Evolutionary conservation across 1,284 basidiomycete genomes (phyloP).

Genomic region (Rhodotorula sp.): DNA sequence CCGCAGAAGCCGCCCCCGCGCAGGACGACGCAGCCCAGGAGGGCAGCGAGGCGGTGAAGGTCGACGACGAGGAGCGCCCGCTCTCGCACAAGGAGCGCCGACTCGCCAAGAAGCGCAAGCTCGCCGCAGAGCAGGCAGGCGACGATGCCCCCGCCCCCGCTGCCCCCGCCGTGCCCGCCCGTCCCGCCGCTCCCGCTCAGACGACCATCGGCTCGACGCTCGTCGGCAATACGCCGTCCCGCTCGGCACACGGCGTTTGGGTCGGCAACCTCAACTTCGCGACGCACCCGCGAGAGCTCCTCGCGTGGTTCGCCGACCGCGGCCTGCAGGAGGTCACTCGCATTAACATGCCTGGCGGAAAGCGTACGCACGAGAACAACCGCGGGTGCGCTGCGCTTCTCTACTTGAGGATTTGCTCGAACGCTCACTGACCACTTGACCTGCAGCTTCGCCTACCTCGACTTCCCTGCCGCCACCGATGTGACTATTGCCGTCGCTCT

Average conservation of each 20-base stretch:
- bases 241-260: slow-evolving; percentile 62
- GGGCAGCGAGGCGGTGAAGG: not conserved
- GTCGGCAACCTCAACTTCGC: slow-evolving; percentile 93
- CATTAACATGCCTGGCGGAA: slow-evolving; percentile 58
- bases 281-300: slow-evolving; percentile 58
- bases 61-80: slow-evolving; percentile 22
- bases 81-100: slow-evolving; percentile 44
- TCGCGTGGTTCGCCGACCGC: slow-evolving; percentile 38
- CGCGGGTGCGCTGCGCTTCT: slow-evolving; percentile 51
- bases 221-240: slow-evolving; percentile 38
- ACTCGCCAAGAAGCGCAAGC: slow-evolving; percentile 38
- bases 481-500: slow-evolving; percentile 73
- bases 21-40: not conserved
- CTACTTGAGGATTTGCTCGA: not conserved
- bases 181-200: not conserved
- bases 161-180: not conserved
- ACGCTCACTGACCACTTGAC: not conserved
- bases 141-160: slow-evolving; percentile 12
- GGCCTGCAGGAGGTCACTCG: slow-evolving; percentile 53
- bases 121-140: slow-evolving; percentile 25
- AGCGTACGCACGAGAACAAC: slow-evolving; percentile 55
- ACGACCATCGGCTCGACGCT: slow-evolving; percentile 28
- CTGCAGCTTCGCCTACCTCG: slow-evolving; percentile 88
- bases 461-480: slow-evolving; percentile 76
- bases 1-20: not conserved